Evolutionary conservation across 768 basidiomycete species (phyloP).

Genomic region (Plicaturopsis crispa): DNA sequence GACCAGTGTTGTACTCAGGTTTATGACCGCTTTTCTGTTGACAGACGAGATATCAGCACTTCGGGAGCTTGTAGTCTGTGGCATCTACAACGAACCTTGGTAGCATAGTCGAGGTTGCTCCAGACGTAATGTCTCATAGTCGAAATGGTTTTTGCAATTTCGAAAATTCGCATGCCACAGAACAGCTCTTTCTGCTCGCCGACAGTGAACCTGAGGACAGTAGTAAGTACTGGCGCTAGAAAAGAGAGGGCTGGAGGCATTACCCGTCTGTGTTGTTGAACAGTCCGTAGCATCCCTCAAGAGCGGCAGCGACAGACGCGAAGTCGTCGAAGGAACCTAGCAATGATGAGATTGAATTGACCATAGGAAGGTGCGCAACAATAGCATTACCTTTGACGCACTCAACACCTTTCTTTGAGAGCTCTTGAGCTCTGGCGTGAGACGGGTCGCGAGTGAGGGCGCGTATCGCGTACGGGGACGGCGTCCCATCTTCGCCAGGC

Average conservation of each 20-base stretch:
- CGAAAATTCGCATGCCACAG: conserved; percentile 32
- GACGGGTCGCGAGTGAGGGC: conserved; percentile 30
- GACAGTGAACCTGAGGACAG: conserved; percentile 33
- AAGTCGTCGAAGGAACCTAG: conserved; percentile 27
- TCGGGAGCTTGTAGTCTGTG: conserved; percentile 10
- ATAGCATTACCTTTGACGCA: conserved; percentile 24
- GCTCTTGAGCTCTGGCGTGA: conserved; percentile 24
- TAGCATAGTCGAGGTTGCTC: conserved; percentile 32
- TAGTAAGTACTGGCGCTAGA: too few relatives aligned
- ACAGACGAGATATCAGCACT: background rate
- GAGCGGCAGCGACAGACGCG: conserved; percentile 18
- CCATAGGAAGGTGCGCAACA: background rate
- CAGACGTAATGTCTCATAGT: conserved; percentile 31
- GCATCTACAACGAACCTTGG: conserved; percentile 24
- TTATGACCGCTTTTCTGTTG: conserved; percentile 13
- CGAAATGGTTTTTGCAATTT: conserved; percentile 25
- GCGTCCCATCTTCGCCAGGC: conserved; percentile 24
- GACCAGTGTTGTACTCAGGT: conserved; percentile 26
- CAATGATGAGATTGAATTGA: background rate
- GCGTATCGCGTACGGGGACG: conserved; percentile 34
- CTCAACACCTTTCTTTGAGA: conserved; percentile 28
- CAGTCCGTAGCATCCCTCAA: conserved; percentile 23
- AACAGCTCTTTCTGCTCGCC: conserved; percentile 32
- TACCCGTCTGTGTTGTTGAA: conserved; percentile 11
- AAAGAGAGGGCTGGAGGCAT: conserved; percentile 1